Percentiles rank a stretch among this genome's conserved stretches.
Evolutionary conservation across 768 basidiomycete genomes (phyloP).

Genomic region (Daedaleopsis sinensis): DNA sequence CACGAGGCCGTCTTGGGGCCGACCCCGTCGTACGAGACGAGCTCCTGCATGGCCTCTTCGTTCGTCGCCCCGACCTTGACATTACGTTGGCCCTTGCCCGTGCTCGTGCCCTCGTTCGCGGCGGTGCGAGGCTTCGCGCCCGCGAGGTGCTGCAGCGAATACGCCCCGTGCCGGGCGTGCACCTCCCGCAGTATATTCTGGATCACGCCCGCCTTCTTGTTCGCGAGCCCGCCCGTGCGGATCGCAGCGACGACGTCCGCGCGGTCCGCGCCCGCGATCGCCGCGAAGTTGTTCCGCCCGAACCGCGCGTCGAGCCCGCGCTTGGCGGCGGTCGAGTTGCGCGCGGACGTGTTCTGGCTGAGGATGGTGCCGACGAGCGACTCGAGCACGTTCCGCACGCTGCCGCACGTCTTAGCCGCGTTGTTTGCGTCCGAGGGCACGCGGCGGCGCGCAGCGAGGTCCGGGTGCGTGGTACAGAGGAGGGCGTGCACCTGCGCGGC

Average conservation of each 20-base stretch:
- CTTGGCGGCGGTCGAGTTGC: slow-evolving; percentile 56
- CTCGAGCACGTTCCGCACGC: slow-evolving; percentile 57
- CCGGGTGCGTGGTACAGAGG: slow-evolving; percentile 36
- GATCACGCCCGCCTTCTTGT: slow-evolving; percentile 59
- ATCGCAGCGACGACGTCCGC: slow-evolving; percentile 52
- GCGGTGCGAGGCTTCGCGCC: slow-evolving; percentile 3
- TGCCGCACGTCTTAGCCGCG: slow-evolving; percentile 48
- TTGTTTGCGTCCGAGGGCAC: slow-evolving; percentile 34
- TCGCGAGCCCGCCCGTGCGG: slow-evolving; percentile 57
- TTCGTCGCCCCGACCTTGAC: slow-evolving; percentile 37
- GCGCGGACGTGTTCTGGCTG: slow-evolving; percentile 59
- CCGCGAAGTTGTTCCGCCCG: slow-evolving; percentile 52
- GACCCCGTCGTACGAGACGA: slow-evolving; percentile 59
- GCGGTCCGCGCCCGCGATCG: slow-evolving; percentile 47
- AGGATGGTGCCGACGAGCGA: slow-evolving; percentile 60
- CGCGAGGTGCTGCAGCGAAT: slow-evolving; percentile 60
- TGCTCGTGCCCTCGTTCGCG: slow-evolving; percentile 22
- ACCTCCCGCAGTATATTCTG: slow-evolving; percentile 49
- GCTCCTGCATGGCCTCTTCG: slow-evolving; percentile 57
- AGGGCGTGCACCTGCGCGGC: slow-evolving; percentile 43
- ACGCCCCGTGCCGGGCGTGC: slow-evolving; percentile 49
- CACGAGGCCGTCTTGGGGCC: slow-evolving; percentile 69
- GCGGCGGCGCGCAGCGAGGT: slow-evolving; percentile 32
- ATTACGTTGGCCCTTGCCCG: slow-evolving; percentile 2
- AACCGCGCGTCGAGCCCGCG: slow-evolving; percentile 48